Evolutionary conservation across 106 monocot species (phyloP), one percentile per base, ranked within the genome.

Genomic region (Cymbidium sinense): DNA sequence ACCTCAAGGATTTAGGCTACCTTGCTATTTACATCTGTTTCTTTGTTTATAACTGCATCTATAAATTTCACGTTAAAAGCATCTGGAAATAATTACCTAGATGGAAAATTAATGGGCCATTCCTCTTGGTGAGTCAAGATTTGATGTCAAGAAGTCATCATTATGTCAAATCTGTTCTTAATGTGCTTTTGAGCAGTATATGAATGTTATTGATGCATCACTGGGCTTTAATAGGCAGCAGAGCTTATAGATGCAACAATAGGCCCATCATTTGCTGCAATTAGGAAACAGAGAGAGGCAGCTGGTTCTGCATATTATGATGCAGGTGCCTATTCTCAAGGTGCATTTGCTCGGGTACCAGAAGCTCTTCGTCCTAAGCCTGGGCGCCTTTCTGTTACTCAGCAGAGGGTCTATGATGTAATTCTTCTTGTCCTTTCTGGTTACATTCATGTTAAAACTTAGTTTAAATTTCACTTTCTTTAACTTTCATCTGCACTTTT

Each of bases 331-430:
- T 96, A 86, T 84, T 71, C 89, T 55, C 93, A 96, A 86, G 93
- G 91, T 18, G 79, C 88, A 30, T 89, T 86, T 85, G 75, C 90
- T 50, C 88, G 87, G 80, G 78, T 98, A 50, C 96, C 96, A 12
- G 96, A 98, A 72, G 89, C 90, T 83, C 87, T 98, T 76, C 94
- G 96, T 34, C 94, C 94, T 41, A 98, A 98, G 55, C 94, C 96
- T 43, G 94, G 96, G 11, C 89, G 83, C 27, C 77, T 94, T 31
- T 87, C 96, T 5, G 43, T 75, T 78, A 52, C 86, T 43, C 96
- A 98, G 81, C 89, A 86, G 69, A 81, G 86, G 74, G 96, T 98
- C 31, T 98, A 98, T 76, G 88, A 90, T 84, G 96, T 98, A 88
- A 74, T 33, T 43, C 43, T 35, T 73, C 13, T 15, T 4, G 2